These are phyloP conservation scores for Coemansia sp. DNA, from an alignment of 192 early-diverging fungal species.

Conservation along the genomic window DNA sequence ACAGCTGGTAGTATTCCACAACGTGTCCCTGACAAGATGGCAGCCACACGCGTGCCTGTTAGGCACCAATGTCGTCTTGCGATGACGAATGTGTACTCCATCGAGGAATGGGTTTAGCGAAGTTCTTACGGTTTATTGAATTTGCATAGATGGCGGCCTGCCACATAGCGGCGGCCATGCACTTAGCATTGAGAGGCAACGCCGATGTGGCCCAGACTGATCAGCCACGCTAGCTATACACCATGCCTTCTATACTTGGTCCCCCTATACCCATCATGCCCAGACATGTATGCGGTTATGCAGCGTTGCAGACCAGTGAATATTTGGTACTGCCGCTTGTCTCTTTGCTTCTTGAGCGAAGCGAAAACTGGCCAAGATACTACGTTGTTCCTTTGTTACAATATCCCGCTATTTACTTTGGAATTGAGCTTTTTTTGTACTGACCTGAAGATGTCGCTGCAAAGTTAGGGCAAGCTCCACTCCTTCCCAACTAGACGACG, in stretches of 20 bases:
- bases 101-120: too few relatives aligned
- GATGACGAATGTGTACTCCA: too few relatives aligned
- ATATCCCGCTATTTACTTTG: not conserved
- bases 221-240: not conserved
- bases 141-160: not conserved
- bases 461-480: not conserved
- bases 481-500: not conserved
- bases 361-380: not conserved
- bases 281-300: slow-evolving; percentile 3
- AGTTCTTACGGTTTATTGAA: not conserved
- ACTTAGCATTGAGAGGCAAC: not conserved
- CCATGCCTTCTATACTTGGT: not conserved
- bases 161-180: not conserved
- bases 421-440: not conserved
- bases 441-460: not conserved
- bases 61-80: too few relatives aligned
- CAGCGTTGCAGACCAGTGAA: not conserved
- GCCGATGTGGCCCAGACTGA: not conserved
- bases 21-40: slow-evolving; percentile 17
- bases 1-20: slow-evolving; percentile 38
- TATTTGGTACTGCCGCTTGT: not conserved
- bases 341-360: too few relatives aligned
- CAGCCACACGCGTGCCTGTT: slow-evolving; percentile 15
- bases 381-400: not conserved
- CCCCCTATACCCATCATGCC: not conserved